A percentile compares a stretch with the other conserved stretches of the same genome.
Conservation (phyloP, 73 alveolate genomes). For the Symbiodinium pilosum region DNA sequence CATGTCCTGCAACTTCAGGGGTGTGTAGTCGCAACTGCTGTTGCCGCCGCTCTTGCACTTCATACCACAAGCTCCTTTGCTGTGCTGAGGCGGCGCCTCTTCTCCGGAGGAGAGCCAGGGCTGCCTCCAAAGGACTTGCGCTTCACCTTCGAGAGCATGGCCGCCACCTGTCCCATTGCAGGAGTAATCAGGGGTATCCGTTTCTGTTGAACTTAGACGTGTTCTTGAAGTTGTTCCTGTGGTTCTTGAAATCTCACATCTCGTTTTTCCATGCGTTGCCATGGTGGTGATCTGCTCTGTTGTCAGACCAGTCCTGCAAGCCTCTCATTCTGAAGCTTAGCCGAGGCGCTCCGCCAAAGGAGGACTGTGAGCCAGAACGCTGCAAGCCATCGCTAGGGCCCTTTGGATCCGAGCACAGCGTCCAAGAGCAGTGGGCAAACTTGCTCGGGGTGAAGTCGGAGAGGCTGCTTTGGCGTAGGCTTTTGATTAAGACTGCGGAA, state of each 20-base stretch:
- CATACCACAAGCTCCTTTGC: background rate
- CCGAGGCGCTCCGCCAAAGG: conserved; percentile 13
- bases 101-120: conserved; percentile 39
- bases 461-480: conserved; percentile 35
- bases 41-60: background rate
- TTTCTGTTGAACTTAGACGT: background rate
- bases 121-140: conserved; percentile 62
- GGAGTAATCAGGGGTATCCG: background rate
- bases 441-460: conserved; percentile 57
- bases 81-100: conserved; percentile 38
- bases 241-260: background rate
- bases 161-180: conserved; percentile 74
- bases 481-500: conserved; percentile 18
- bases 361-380: background rate
- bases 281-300: no score
- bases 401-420: background rate
- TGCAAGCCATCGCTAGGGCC: background rate
- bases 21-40: no score
- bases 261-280: background rate
- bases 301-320: background rate
- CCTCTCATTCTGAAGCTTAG: background rate
- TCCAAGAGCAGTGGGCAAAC: conserved; percentile 42
- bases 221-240: background rate
- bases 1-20: conserved; percentile 20
- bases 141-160: conserved; percentile 75